Conservation (phyloP, 257 asterid species). For the Echites panduratus region DNA sequence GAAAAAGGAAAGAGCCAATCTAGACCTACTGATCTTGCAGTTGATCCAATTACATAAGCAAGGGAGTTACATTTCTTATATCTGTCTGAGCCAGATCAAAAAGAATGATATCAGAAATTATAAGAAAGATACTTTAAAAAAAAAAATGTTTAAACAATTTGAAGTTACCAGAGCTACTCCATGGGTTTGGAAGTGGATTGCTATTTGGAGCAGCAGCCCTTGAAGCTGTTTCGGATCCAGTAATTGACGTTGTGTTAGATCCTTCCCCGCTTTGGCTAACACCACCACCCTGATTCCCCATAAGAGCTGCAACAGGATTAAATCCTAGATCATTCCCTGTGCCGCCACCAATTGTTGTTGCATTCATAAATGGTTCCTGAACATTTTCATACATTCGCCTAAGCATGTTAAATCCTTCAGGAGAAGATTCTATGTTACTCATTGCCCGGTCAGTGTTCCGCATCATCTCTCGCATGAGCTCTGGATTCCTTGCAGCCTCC, state of each 20-base stretch:
- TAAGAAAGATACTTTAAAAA: background rate
- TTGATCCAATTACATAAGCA: background rate
- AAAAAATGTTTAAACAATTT: background rate
- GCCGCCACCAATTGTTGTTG: conserved; percentile 41
- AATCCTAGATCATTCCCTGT: conserved; percentile 37
- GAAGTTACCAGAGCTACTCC: conserved; percentile 41
- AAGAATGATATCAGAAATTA: background rate
- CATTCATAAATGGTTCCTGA: conserved; percentile 61
- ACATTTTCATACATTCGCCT: conserved; percentile 74
- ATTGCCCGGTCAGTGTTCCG: conserved; percentile 14
- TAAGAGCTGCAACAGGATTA: conserved; percentile 50
- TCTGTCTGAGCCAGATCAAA: background rate
- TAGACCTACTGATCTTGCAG: background rate
- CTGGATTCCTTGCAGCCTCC: conserved; percentile 67
- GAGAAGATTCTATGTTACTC: conserved; percentile 53
- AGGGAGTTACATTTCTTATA: background rate
- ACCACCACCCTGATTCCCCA: conserved; percentile 38
- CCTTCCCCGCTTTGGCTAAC: conserved; percentile 36
- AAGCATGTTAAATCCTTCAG: conserved; percentile 68
- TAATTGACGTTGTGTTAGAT: conserved; percentile 30
- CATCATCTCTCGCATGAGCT: conserved; percentile 24
- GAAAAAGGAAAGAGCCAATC: background rate
- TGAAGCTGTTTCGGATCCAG: background rate
- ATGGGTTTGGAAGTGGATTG: conserved; percentile 66
- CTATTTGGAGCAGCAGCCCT: conserved; percentile 39